Base-by-base conservation (phyloP, 2,329 filamentous ascomycete genomes). In the Lasiodiplodia gonubiensis region DNA sequence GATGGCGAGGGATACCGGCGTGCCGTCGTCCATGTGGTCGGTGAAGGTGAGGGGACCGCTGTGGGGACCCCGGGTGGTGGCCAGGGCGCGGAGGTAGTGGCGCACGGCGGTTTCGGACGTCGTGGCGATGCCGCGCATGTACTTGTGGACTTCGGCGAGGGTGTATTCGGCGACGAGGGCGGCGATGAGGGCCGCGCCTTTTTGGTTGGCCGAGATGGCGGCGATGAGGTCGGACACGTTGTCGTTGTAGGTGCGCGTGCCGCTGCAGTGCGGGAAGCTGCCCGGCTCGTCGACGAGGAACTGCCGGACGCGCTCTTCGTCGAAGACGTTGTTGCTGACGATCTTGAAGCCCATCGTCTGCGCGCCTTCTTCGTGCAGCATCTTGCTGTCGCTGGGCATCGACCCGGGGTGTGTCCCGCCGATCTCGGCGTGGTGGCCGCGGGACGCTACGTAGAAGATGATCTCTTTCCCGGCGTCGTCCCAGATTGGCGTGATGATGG, bases 281-380 rank as follows among this genome's bases (percentile, higher is more conserved):
- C 76, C 78, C 2, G 77, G 79, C 46, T 73, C 71, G 42, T 75
- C 70, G 48, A 53, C 11, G 7, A 79, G 74, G 1, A 77, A 72
- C 16, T 73, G 74, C 16, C 70, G 69, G 2, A 80, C 71, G 0
- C 77, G 74, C 6, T 74, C 70, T 48, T 80, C 78, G 23, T 77
- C 73, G 60, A 81, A 81, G 11, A 75, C 67, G 27, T 78, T 77
- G 16, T 73, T 72, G 10, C 75, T 51, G 21, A 72, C 69, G 14
- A 73, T 66, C 30, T 68, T 68, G 37, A 70, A 67, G 8, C 67
- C 70, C 27, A 68, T 76, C 37, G 82, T 78, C 12, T 75, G 78
- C 39, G 80, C 76, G 4, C 82, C 82, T 66, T 84, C 82, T 68
- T 84, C 78, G 79, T 80, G 83, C 4, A 83, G 70, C 68, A 79